These are phyloP conservation scores for Fusarium sp. DNA, from an alignment of 2,329 filamentous ascomycete species.

Conservation along the genomic window DNA sequence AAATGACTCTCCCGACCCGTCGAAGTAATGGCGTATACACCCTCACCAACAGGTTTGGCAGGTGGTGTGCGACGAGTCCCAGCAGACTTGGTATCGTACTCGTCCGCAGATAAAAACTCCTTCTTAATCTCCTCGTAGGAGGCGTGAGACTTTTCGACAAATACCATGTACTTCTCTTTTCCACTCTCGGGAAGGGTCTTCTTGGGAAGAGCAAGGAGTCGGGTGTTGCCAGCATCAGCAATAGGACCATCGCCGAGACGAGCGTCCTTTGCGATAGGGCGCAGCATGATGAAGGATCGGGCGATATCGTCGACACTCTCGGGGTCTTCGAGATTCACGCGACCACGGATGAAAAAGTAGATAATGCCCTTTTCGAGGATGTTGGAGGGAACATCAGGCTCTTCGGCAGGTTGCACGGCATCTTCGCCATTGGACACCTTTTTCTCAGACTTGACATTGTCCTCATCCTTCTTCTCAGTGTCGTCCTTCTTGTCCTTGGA, in stretches of 20 bases:
- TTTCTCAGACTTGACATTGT: constrained; percentile 4
- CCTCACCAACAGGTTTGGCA: constrained; percentile 82
- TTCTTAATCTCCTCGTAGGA: constrained; percentile 78
- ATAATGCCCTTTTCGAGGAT: constrained; percentile 89
- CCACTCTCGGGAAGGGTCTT: constrained; percentile 79
- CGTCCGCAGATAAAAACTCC: constrained; percentile 72
- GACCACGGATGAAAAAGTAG: constrained; percentile 88
- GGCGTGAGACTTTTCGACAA: constrained; percentile 79
- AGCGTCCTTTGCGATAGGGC: constrained; percentile 76
- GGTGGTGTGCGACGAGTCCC: constrained; percentile 76
- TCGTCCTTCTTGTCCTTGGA: not conserved
- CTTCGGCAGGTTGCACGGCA: constrained; percentile 38
- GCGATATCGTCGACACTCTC: constrained; percentile 77
- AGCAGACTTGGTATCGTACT: constrained; percentile 80
- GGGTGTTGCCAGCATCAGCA: constrained; percentile 67
- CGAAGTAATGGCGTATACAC: constrained; percentile 83
- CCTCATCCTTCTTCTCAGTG: constrained; percentile 7
- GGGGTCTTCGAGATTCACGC: constrained; percentile 78
- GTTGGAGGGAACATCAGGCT: constrained; percentile 54
- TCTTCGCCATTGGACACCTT: constrained; percentile 20
- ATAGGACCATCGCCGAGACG: constrained; percentile 64
- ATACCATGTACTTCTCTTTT: constrained; percentile 79
- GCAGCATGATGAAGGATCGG: constrained; percentile 82
- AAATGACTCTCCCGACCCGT: constrained; percentile 80
- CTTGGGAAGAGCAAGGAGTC: constrained; percentile 83